Evolutionary conservation across 768 basidiomycete species (phyloP), one percentile per base, ranked within the genome.

Genomic region (Pholiota microspora): DNA sequence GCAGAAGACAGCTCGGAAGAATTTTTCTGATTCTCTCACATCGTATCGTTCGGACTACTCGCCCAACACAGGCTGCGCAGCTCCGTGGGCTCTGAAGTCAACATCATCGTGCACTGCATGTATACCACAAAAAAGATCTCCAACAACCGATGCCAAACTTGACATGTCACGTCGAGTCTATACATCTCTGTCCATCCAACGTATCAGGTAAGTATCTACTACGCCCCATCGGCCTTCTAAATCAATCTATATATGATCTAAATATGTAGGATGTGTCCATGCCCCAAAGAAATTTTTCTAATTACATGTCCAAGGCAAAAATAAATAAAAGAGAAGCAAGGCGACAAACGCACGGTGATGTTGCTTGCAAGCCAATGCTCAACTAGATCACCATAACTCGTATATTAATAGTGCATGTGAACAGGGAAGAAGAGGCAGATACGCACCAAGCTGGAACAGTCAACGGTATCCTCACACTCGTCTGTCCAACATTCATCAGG

Each of bases 391-490:
- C 25, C 36, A 31, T 42, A 10, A 23, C 6, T 42, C 40, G 21
- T 23, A 10, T 42, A 36, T 35, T 49, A 47, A 54, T 47, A 47
- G 23, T 21, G 18, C 46, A 48, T 31, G 27, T 48, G 25, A 28
- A 28, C 13, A 38, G 23, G 34, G 9, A 45, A 53, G 27, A 3
- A 31, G 29, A 48, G 12, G 29, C 7, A 40, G 9, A 44, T 23
- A 16, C 53, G 32, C 53, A 62, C 58, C 92, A 94, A 25, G 90
- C 90, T 44, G 92, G 92, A 21, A 92, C 88, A 2, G 86, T 86
- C 38, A 94, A 71, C 1, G 92, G 92, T 53, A 94, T 94, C 73
- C 81, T 87, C 56, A 94, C 92, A 28, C 82, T 83, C 16, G 82
- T 85, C 85, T 87, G 49, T 55, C 21, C 9, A 42, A 51, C 40